Evolutionary conservation across 495 filamentous ascomycete species (phyloP), one percentile per base, ranked within the genome.

Genomic region (Aspergillus affinis): DNA sequence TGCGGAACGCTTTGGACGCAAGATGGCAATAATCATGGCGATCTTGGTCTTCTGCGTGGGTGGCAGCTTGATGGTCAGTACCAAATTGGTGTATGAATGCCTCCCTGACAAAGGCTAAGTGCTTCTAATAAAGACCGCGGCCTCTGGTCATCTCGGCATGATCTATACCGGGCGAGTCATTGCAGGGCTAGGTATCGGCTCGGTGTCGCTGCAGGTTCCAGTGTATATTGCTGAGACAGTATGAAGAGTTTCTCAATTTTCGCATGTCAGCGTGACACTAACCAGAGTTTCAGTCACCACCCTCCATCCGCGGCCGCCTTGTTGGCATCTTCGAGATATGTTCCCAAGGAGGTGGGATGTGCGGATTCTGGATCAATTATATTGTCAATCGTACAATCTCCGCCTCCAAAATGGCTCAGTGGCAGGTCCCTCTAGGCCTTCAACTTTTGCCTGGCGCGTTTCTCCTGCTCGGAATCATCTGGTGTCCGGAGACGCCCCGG

Each of bases 251-350:
- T 29, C 20, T 13, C 50, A 32, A 2, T 18, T 53, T 12, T 18
- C 12, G 2, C 17, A 53, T n/a, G 1, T 20, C 17, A 9, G 3
- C 13, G 10, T 53, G 3, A 18, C 27, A 52, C 51, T 53, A 18
- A 53, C 17, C 23, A 29, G 1, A 17, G 10, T n/a, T n/a, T n/a
- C n/a, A 90, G 55, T 85, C 89, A 1, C 88, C 86, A 7, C 85
- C 88, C 61, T 82, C 86, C 57, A 89, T 89, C 59, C 84, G 90
- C 49, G 90, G 90, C 15, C 81, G 88, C 27, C 81, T 93, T 15
- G 87, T 90, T 44, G 84, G 86, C 27, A 79, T 88, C 51, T 90
- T 84, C 64, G 86, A 89, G 70, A 74, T 88, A 29, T 81, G 83
- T 3, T 84, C 81, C 73, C 87, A 89, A 70, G 72, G 84, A 53